phyloP scores from a whole-genome alignment of 108 stramenopile genomes.

The Chaetoceros tenuissimus region DNA sequence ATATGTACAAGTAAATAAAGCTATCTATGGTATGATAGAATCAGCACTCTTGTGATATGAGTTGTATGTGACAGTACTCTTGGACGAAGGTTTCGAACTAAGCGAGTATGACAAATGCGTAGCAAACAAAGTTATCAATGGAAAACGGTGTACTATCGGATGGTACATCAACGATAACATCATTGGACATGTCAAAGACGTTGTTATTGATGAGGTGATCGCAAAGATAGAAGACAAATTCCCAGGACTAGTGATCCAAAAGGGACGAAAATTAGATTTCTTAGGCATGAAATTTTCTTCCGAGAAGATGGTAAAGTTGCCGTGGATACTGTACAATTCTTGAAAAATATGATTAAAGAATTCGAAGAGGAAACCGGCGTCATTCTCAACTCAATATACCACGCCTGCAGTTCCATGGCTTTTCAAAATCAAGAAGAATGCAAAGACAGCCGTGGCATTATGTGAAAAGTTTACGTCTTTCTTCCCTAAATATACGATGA shows the following conservation, averaged over 20 bases:
- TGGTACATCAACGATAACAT: constrained; percentile 23
- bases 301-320: not conserved
- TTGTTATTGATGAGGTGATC: not conserved
- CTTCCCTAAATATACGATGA: constrained; percentile 1
- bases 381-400: not conserved
- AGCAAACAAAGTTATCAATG: constrained; percentile 11
- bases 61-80: not conserved
- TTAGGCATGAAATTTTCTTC: no score
- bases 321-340: not conserved
- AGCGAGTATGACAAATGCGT: constrained; percentile 21
- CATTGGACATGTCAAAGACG: constrained; percentile 5
- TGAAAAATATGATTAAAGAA: not conserved
- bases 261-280: no score
- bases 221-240: not conserved
- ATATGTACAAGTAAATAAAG: not conserved
- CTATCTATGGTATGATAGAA: not conserved
- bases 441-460: not conserved
- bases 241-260: no score
- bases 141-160: constrained; percentile 6
- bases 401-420: constrained; percentile 21
- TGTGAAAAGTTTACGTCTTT: constrained; percentile 7
- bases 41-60: not conserved
- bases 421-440: constrained; percentile 13
- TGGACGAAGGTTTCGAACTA: constrained; percentile 5
- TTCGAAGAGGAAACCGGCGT: not conserved